Evolutionary conservation across 148 eudicot species (phyloP).

Genomic region (Pouteria glomerata): DNA sequence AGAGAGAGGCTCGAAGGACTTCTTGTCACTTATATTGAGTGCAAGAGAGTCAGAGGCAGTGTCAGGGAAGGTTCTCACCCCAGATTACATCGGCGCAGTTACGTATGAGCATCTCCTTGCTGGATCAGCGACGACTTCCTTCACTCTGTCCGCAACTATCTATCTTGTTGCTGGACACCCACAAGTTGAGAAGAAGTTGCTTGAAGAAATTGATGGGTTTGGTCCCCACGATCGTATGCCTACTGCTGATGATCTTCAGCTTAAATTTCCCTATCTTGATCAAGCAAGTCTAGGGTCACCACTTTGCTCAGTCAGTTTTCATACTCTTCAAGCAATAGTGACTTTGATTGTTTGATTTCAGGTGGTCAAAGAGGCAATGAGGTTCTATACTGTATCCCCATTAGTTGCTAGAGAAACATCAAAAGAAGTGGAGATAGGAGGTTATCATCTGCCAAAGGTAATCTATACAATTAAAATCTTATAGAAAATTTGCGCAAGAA

Average conservation of each 20-base stretch:
- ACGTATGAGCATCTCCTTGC: constrained; percentile 69
- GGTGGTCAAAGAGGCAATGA: constrained; percentile 95
- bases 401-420: constrained; percentile 80
- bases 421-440: constrained; percentile 71
- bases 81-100: constrained; percentile 74
- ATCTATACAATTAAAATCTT: neutral
- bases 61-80: constrained; percentile 48
- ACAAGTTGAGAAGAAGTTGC: constrained; percentile 68
- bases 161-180: constrained; percentile 73
- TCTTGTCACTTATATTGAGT: constrained; percentile 64
- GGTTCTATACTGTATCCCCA: constrained; percentile 80
- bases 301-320: neutral
- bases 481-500: neutral
- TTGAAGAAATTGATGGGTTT: constrained; percentile 72
- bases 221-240: constrained; percentile 55
- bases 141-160: constrained; percentile 67
- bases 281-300: constrained; percentile 41
- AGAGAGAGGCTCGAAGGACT: constrained; percentile 52
- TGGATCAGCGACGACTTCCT: constrained; percentile 89
- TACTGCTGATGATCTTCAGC: constrained; percentile 69
- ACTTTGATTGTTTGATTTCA: constrained; percentile 15
- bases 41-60: constrained; percentile 52
- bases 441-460: constrained; percentile 81
- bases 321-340: neutral
- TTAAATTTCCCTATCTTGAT: constrained; percentile 77